phyloP scores from a whole-genome alignment of 2,329 filamentous ascomycete species.

The Zelopaecilomyces penicillatus region DNA sequence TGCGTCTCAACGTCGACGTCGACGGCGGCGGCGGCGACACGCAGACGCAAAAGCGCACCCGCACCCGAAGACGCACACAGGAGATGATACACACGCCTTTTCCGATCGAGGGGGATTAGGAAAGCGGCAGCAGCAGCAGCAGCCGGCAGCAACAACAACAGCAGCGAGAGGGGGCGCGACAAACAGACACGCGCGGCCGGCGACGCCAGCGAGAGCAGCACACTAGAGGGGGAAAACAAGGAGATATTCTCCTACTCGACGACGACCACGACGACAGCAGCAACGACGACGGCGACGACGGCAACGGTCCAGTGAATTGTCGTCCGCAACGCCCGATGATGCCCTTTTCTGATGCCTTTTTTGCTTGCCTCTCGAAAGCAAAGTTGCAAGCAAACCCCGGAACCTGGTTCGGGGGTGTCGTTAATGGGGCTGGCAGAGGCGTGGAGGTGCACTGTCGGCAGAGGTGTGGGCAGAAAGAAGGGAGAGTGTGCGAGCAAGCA shows the following conservation, averaged over 20 bases:
- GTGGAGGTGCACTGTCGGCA: constrained; percentile 25
- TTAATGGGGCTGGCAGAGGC: constrained; percentile 32
- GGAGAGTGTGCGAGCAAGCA: constrained; percentile 12
- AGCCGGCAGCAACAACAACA: no score
- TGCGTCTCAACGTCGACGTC: constrained; percentile 4
- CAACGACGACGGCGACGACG: neutral
- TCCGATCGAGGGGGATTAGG: no score
- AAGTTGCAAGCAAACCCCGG: constrained; percentile 17
- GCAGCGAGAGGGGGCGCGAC: no score
- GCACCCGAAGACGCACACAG: no score
- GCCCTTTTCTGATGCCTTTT: neutral
- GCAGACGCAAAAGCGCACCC: neutral
- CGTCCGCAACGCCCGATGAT: neutral
- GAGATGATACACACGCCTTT: no score
- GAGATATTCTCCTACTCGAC: no score
- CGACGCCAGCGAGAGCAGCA: no score
- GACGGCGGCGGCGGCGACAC: constrained; percentile 1
- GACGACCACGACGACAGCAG: neutral
- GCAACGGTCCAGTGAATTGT: constrained; percentile 1
- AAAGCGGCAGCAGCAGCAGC: no score
- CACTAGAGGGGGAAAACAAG: no score
- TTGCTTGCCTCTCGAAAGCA: constrained; percentile 6
- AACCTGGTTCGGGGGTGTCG: constrained; percentile 30
- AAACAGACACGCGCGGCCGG: no score
- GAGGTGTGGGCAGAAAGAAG: constrained; percentile 26